Evolutionary conservation across 495 filamentous ascomycete genomes (phyloP), one percentile per base, ranked within the genome.

Genomic region (Penicillium riverlandense): DNA sequence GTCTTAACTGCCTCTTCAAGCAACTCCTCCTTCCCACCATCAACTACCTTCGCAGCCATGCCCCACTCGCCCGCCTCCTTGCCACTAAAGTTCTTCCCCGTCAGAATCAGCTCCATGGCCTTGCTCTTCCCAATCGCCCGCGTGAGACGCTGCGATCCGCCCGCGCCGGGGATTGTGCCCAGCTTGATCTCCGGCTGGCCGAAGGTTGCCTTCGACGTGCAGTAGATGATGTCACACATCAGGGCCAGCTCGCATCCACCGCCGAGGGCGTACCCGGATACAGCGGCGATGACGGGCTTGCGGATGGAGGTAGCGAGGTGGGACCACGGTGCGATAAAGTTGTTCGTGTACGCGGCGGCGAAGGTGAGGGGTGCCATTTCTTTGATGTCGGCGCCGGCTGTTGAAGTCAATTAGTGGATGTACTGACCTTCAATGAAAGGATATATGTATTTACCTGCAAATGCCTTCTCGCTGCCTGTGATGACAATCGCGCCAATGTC

Each of bases 211-310:
- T 55, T 76, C 22, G 77, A 63, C 8, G 86, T 87, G 71, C 86
- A 92, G 76, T 96, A 96, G 38, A 98, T 59, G 54, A 98, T 83
- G 62, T 98, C 92, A 53, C 83, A 82, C 91, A 96, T 98, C 63
- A 98, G 79, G n/a, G 92, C 92, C 8, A 98, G 78, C 71, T 98
- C 92, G 63, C 92, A 98, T 27, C 92, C 92, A 10, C 92, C 92
- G 34, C 92, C 92, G 11, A 96, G 78, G 14, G 92, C 92, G 60
- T 95, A 88, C 27, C 92, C 92, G 11, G 92, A 88, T 3, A 98
- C 91, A 33, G 92, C 92, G 29, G 87, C 86, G 53, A 98, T 86
- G 49, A 98, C 78, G 46, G 92, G 94, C 49, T 90, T 96, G 61
- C 90, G 89, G 67, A 95, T 77, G 31, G 72, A 54, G 40, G 80